Evolutionary conservation across 139 green algal species (phyloP).

Genomic region (Tetradesmus lagerheimii): DNA sequence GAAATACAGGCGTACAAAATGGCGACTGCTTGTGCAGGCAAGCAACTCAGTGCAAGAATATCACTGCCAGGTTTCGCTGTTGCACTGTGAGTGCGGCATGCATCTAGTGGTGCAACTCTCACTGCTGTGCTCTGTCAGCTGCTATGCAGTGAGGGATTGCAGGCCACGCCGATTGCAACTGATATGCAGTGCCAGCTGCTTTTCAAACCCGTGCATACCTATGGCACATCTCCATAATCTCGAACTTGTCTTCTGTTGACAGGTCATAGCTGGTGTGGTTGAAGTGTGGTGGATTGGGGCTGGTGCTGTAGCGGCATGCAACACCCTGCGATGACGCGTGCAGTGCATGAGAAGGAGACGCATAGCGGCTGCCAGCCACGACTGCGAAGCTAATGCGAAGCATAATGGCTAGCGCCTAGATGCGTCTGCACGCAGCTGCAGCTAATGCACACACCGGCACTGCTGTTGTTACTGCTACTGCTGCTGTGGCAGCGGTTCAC

Average conservation of each 20-base stretch:
- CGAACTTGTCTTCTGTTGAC: slow-evolving; percentile 44
- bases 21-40: no score
- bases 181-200: neutral
- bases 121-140: no score
- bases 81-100: no score
- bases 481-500: neutral
- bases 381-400: neutral
- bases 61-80: no score
- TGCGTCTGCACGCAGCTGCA: neutral
- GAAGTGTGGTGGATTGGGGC: neutral
- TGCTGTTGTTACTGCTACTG: neutral
- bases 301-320: slow-evolving; percentile 2
- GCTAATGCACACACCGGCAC: neutral
- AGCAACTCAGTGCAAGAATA: no score
- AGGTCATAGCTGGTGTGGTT: neutral
- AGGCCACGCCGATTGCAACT: no score
- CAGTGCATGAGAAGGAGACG: neutral
- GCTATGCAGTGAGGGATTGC: no score
- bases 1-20: no score
- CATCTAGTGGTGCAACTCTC: no score
- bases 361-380: no score
- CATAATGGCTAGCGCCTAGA: neutral
- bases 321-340: no score
- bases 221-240: slow-evolving; percentile 52
- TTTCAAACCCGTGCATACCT: neutral